Conservation (phyloP, 805 yeast species). For the Saccharomycopsis oosterbeekiorum region DNA sequence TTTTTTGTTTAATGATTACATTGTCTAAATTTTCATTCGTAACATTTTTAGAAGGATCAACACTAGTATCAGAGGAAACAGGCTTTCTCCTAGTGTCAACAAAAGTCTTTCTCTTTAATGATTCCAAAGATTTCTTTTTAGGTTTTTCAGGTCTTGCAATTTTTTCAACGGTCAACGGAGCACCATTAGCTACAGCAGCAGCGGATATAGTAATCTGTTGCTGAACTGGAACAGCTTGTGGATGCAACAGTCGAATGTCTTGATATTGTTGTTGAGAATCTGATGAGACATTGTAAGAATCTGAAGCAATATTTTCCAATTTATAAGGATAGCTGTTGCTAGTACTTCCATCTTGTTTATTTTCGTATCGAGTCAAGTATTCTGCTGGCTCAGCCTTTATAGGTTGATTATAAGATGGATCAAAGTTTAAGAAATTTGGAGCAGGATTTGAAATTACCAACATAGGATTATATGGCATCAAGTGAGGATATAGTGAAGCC, state of each 20-base stretch:
- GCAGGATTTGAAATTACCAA: neutral
- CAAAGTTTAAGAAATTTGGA: neutral
- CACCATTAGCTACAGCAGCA: slow-evolving; percentile 1
- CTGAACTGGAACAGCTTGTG: neutral
- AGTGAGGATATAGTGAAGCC: neutral
- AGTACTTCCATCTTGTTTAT: neutral
- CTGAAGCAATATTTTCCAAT: neutral
- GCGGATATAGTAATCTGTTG: slow-evolving; percentile 1
- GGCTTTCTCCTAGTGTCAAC: slow-evolving; percentile 4
- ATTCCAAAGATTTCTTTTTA: neutral
- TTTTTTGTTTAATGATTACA: slow-evolving; percentile 1
- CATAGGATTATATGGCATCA: neutral
- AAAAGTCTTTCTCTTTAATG: neutral
- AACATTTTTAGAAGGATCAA: neutral
- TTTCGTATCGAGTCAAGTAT: neutral
- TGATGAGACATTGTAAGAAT: neutral
- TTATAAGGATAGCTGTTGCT: neutral
- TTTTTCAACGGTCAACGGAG: neutral
- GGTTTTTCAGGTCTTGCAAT: neutral
- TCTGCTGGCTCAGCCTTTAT: neutral
- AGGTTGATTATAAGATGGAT: neutral
- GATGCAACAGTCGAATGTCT: neutral
- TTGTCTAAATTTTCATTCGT: neutral
- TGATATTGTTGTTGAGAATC: neutral
- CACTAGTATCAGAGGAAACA: neutral